Evolutionary conservation across 2,329 filamentous ascomycete species (phyloP).

Genomic region (Penicillium sp.): DNA sequence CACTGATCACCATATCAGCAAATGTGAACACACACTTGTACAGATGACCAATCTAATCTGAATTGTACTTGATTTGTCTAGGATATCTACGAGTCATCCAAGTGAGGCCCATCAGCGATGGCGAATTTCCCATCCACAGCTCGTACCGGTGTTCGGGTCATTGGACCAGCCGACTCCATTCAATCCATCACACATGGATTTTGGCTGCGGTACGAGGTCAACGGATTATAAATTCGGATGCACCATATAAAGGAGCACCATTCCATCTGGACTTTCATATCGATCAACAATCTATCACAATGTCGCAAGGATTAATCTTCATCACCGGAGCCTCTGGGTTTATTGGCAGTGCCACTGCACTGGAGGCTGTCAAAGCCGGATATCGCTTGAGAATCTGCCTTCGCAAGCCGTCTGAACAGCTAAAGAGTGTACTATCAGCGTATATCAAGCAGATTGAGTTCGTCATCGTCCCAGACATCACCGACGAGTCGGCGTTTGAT

Average conservation of each 20-base stretch:
- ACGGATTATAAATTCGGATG: not conserved
- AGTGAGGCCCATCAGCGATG: no score
- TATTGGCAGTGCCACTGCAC: conserved; percentile 24
- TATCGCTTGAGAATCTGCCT: conserved; percentile 24
- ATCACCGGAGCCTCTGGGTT: conserved; percentile 30
- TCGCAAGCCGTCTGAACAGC: conserved; percentile 16
- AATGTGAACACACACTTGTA: not conserved
- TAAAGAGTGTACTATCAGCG: conserved; percentile 11
- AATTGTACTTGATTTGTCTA: not conserved
- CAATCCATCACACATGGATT: not conserved
- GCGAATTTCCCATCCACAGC: no score
- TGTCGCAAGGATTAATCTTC: conserved; percentile 21
- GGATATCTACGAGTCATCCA: not conserved
- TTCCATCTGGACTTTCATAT: not conserved
- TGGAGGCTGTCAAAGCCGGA: conserved; percentile 21
- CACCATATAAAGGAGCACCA: not conserved
- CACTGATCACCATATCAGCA: not conserved
- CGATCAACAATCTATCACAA: conserved; percentile 19
- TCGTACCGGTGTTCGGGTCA: not conserved
- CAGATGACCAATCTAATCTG: no score
- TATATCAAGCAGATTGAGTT: conserved; percentile 21
- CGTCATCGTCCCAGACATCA: conserved; percentile 21
- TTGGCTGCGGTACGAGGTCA: not conserved
- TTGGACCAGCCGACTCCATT: not conserved
- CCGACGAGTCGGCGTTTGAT: conserved; percentile 13